A percentile compares a stretch with the other conserved stretches of the same genome.
phyloP scores from a whole-genome alignment of 2,329 filamentous ascomycete genomes.

The Pseudogymnoascus sp. region DNA sequence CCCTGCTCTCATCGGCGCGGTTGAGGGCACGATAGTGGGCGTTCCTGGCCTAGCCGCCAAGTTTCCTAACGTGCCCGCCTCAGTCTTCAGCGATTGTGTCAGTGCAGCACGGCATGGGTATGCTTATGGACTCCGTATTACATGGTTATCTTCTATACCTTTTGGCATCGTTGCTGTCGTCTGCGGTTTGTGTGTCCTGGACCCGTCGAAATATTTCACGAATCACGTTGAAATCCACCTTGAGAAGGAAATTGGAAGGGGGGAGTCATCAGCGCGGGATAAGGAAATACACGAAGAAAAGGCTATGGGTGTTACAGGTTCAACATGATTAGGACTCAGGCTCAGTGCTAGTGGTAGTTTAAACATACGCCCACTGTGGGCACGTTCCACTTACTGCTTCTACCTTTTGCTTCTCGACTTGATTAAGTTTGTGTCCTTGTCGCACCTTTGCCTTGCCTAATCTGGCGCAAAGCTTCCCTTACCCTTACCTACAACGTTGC shows the following conservation, averaged over 20 bases:
- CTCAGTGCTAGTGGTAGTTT: neutral
- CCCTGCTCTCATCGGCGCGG: constrained; percentile 23
- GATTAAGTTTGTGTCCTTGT: neutral
- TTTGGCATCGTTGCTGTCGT: neutral
- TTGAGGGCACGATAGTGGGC: constrained; percentile 17
- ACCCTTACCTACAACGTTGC: too few relatives aligned
- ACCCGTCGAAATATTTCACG: neutral
- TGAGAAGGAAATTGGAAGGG: neutral
- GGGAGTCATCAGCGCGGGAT: neutral
- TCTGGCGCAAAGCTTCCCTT: too few relatives aligned
- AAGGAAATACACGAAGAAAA: neutral
- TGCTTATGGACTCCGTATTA: constrained; percentile 31
- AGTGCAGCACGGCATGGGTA: constrained; percentile 29
- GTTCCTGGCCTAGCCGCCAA: constrained; percentile 29
- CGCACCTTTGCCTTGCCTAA: too few relatives aligned
- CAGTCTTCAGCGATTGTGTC: constrained; percentile 26
- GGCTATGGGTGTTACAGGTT: neutral
- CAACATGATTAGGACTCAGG: neutral
- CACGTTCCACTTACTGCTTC: neutral
- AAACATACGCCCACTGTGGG: neutral
- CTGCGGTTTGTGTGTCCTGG: neutral
- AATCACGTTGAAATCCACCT: neutral
- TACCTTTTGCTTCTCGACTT: neutral
- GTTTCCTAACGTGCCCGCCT: constrained; percentile 25
- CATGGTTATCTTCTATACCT: constrained; percentile 21